These are phyloP conservation scores for Podila horticola DNA, from an alignment of 192 early-diverging fungal genomes.

Conservation along the genomic window DNA sequence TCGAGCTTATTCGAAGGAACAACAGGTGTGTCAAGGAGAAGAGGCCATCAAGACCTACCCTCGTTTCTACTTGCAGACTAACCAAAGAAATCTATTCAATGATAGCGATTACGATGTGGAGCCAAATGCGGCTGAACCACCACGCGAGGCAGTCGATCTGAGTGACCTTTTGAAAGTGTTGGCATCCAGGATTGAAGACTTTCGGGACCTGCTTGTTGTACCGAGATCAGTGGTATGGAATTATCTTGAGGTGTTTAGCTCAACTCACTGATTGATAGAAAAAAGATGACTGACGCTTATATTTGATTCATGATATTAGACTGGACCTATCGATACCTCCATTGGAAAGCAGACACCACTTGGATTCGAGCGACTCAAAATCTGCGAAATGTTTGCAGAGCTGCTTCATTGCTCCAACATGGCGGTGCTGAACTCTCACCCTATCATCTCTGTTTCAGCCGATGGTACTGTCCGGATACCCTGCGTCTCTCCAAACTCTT, in stretches of 20 bases:
- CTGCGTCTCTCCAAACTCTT: constrained; percentile 8
- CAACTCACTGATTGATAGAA: background rate
- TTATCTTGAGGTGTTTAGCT: too few species aligned
- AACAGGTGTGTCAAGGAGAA: constrained; percentile 73
- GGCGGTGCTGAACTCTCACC: constrained; percentile 72
- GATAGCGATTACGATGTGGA: constrained; percentile 56
- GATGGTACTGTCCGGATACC: constrained; percentile 46
- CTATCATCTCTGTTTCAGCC: constrained; percentile 35
- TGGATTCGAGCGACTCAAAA: constrained; percentile 95
- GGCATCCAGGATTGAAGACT: constrained; percentile 77
- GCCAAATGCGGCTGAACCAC: constrained; percentile 35
- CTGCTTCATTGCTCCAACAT: constrained; percentile 92
- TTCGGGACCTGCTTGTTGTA: constrained; percentile 77
- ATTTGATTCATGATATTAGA: constrained; percentile 20
- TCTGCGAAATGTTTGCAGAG: constrained; percentile 99
- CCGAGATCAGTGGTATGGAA: constrained; percentile 77
- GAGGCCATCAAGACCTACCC: too few species aligned
- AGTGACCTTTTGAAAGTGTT: constrained; percentile 93
- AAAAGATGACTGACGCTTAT: background rate
- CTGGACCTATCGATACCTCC: constrained; percentile 76
- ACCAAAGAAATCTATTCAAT: background rate
- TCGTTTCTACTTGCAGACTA: too few species aligned
- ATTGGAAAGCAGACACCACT: constrained; percentile 83
- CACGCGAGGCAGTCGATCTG: constrained; percentile 72
- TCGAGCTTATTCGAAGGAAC: constrained; percentile 97